These are phyloP conservation scores for Cytospora mali DNA, from an alignment of 2,329 filamentous ascomycete genomes.

Conservation along the genomic window DNA sequence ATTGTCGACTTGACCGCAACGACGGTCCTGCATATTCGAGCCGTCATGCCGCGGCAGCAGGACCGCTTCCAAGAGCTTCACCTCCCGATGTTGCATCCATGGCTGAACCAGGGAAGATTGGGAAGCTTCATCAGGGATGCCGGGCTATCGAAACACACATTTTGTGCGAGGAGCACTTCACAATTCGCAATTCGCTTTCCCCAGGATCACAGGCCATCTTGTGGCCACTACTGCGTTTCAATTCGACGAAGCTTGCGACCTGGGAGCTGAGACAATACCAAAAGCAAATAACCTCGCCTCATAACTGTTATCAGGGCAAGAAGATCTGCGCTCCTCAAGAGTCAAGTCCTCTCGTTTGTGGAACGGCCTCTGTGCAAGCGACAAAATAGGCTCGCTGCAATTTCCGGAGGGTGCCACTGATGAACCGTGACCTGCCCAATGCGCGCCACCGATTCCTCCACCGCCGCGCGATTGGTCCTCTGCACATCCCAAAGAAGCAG, in stretches of 20 bases:
- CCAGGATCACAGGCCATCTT: conserved; percentile 15
- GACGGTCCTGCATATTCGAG: conserved; percentile 18
- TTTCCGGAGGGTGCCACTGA: conserved; percentile 26
- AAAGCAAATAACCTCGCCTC: conserved; percentile 20
- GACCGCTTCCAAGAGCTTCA: background rate
- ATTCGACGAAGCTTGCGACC: conserved; percentile 8
- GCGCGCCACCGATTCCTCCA: background rate
- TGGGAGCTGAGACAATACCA: conserved; percentile 10
- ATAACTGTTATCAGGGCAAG: background rate
- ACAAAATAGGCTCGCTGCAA: conserved; percentile 19
- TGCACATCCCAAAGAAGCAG: conserved; percentile 7
- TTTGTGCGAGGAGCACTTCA: background rate
- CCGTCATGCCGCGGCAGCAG: conserved; percentile 8
- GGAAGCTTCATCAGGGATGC: too few species aligned
- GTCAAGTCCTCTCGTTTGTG: background rate
- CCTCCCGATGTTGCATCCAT: conserved; percentile 4
- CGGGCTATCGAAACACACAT: background rate
- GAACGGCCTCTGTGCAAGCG: background rate
- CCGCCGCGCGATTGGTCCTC: background rate
- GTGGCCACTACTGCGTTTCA: conserved; percentile 18
- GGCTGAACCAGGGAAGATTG: too few species aligned
- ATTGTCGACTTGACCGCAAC: background rate
- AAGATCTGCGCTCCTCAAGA: conserved; percentile 6
- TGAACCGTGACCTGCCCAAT: conserved; percentile 13
- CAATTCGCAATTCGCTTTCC: background rate